Percentiles rank a stretch among this genome's conserved stretches.
phyloP scores from a whole-genome alignment of 441 rosid species.

The Jatropha podagrica region DNA sequence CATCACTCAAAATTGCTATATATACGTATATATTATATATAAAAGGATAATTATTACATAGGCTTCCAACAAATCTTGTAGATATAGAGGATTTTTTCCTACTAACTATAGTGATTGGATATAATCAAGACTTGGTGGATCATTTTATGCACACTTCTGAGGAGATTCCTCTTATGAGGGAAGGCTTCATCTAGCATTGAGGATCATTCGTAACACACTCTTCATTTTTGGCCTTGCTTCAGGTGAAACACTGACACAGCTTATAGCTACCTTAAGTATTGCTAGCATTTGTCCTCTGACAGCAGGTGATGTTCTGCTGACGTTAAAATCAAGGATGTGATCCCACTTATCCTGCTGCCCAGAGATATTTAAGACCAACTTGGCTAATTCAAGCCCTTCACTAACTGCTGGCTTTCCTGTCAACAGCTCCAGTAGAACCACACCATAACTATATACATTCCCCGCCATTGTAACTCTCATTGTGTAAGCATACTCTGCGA shows the following conservation, averaged over 20 bases:
- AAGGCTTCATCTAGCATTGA: constrained; percentile 43
- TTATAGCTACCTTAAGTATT: constrained; percentile 66
- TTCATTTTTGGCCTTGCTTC: constrained; percentile 84
- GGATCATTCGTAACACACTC: constrained; percentile 64
- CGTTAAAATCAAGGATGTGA: constrained; percentile 60
- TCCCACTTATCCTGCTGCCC: constrained; percentile 46
- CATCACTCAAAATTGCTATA: neutral
- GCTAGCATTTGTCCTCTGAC: constrained; percentile 73
- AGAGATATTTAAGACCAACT: constrained; percentile 62
- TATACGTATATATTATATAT: constrained; percentile 3
- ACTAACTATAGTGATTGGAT: neutral
- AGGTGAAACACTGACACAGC: constrained; percentile 63
- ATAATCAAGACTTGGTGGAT: constrained; percentile 10
- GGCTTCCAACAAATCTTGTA: constrained; percentile 4
- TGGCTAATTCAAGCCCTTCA: constrained; percentile 70
- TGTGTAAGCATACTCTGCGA: constrained; percentile 87
- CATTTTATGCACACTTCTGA: neutral
- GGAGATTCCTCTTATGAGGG: neutral
- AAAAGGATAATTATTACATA: neutral
- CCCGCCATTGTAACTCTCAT: constrained; percentile 90
- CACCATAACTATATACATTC: constrained; percentile 81
- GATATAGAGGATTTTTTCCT: neutral
- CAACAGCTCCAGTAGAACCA: constrained; percentile 71
- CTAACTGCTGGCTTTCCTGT: constrained; percentile 78
- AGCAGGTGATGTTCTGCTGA: constrained; percentile 55